Evolutionary conservation across 208 protist genomes (phyloP), one percentile per base, ranked within the genome.

Genomic region (Leishmania tropica): DNA sequence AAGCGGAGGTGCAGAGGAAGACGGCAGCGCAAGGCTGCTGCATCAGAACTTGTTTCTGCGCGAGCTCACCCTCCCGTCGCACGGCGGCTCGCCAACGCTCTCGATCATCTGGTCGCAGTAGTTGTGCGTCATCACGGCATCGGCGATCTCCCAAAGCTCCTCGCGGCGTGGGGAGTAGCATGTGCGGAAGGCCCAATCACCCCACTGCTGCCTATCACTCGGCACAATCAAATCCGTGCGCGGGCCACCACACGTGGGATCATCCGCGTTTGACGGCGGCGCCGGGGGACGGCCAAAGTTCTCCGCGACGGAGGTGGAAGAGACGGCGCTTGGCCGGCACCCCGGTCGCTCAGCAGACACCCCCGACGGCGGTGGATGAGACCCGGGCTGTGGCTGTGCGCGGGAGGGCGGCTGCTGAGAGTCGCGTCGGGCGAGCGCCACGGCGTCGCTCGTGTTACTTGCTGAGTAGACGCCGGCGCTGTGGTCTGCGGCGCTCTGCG

Each of bases 131-230:
- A 92, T 92, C n/a, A 81, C 79, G 37, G 79, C 78, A 56, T 90
- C 80, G n/a, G 85, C 89, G 56, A 86, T 82, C 3, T 84, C 75
- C 89, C 89, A 92, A 28, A 92, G 84, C 71, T 92, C 89, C 78
- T 90, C 78, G 74, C 89, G 86, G 48, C 85, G 85, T 42, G 80
- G 65, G 0, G 84, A 75, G 85, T 85, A 86, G 75, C 79, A 42
- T 8, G 62, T 81, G 40, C 89, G 86, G 37, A 81, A 77, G 28
- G 81, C 89, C 24, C 60, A 42, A 78, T 86, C 84, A 47, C 70
- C 70, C 56, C 71, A 80, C 53, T 78, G 79, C 76, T 45, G 72
- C 35, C 79, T 64, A 54, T 86, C 77, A 58, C 78, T 87, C 56
- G 81, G 81, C 74, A 45, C 37, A 15, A 76, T 58, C 76, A 80